phyloP scores from a whole-genome alignment of 768 basidiomycete genomes.

The Trametes elegans region DNA sequence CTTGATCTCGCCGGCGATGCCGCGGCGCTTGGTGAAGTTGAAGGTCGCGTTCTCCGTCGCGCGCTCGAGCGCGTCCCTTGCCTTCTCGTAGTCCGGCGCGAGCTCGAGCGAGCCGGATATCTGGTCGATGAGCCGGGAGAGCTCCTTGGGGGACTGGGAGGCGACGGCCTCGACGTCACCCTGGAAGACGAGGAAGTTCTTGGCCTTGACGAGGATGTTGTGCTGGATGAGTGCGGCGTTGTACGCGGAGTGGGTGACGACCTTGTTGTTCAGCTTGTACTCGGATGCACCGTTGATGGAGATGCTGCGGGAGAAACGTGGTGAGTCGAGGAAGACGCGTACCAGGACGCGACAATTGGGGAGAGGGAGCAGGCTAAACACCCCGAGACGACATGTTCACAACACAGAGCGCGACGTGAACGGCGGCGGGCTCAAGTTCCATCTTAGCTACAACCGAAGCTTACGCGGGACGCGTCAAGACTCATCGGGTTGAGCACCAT shows the following conservation, averaged over 20 bases:
- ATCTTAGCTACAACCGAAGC: too few species aligned
- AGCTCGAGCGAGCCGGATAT: constrained; percentile 94
- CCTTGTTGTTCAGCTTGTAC: constrained; percentile 80
- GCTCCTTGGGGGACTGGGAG: constrained; percentile 88
- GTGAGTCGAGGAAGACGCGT: neutral
- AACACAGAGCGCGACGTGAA: too few species aligned
- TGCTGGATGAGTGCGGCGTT: constrained; percentile 84
- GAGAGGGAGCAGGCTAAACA: too few species aligned
- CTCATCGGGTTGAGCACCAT: too few species aligned
- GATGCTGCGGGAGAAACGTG: constrained; percentile 51
- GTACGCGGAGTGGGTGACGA: constrained; percentile 86
- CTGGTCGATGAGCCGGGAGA: constrained; percentile 90
- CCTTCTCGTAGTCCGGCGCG: constrained; percentile 82
- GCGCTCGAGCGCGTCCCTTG: constrained; percentile 81
- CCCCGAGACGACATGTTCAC: too few species aligned
- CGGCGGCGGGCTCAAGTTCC: too few species aligned
- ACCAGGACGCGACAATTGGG: neutral
- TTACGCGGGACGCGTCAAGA: too few species aligned
- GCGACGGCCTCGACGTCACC: too few species aligned
- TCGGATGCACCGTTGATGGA: constrained; percentile 86
- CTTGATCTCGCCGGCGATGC: constrained; percentile 92
- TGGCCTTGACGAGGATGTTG: too few species aligned
- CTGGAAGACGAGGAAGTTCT: too few species aligned
- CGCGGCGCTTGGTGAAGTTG: constrained; percentile 92
- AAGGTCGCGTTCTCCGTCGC: constrained; percentile 94